phyloP scores from a whole-genome alignment of 148 eudicot species.

The Bassia scoparia region DNA sequence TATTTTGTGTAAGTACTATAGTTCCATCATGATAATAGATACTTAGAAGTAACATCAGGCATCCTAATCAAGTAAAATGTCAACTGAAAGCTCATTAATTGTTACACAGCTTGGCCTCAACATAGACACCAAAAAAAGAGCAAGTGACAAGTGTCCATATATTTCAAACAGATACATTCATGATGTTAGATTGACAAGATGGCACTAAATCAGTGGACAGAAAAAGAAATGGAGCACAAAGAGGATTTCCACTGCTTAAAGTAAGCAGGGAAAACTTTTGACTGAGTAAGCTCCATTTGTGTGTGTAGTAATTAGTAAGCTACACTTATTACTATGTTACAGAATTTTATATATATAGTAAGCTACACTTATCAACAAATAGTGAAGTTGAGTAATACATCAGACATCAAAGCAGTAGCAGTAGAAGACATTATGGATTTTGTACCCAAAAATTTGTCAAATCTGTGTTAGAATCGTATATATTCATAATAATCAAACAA shows the following conservation, averaged over 20 bases:
- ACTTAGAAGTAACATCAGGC: not conserved
- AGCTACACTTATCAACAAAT: too few species aligned
- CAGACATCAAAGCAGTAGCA: too few species aligned
- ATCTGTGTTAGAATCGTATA: too few species aligned
- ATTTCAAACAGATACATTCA: not conserved
- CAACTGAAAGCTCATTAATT: not conserved
- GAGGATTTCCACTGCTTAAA: not conserved
- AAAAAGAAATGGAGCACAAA: not conserved
- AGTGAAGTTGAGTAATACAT: too few species aligned
- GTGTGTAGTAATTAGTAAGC: not conserved
- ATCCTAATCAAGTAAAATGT: not conserved
- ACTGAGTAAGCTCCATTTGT: not conserved
- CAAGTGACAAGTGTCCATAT: not conserved
- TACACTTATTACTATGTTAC: too few species aligned
- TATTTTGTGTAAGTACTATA: not conserved
- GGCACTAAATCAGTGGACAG: not conserved
- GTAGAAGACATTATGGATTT: too few species aligned
- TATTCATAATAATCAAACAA: too few species aligned
- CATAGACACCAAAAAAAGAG: conserved; percentile 50
- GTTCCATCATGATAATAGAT: too few species aligned
- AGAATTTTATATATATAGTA: too few species aligned
- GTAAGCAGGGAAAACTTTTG: not conserved
- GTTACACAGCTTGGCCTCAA: conserved; percentile 45
- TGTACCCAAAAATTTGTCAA: too few species aligned
- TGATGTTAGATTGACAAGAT: not conserved